A percentile compares a stretch with the other conserved stretches of the same genome.
Conservation (phyloP, 1,284 basidiomycete species). For the Pseudozyma thailandica region DNA sequence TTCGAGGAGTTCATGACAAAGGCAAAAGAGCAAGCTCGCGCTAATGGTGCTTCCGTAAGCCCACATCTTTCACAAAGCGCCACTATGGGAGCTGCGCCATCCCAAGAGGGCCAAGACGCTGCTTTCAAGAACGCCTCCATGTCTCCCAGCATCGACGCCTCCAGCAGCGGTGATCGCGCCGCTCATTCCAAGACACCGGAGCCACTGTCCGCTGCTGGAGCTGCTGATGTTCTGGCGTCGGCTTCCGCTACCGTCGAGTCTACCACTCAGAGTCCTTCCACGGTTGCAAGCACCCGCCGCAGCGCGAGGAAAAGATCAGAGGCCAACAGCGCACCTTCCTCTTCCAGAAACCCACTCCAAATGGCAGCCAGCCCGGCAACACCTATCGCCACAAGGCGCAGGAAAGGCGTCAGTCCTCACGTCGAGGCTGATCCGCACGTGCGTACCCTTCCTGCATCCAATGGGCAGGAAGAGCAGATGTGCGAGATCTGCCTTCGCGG, state of each 20-base stretch:
- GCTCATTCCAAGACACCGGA: slow-evolving; percentile 35
- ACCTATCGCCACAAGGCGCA: slow-evolving; percentile 22
- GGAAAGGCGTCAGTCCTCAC: slow-evolving; percentile 39
- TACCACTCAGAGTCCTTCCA: slow-evolving; percentile 31
- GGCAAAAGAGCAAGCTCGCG: slow-evolving; percentile 66
- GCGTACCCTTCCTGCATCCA: slow-evolving; percentile 6
- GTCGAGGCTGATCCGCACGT: slow-evolving; percentile 21
- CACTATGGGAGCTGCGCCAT: slow-evolving; percentile 16
- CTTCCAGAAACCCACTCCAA: slow-evolving; percentile 24
- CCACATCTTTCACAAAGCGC: slow-evolving; percentile 28
- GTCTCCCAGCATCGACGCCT: slow-evolving; percentile 36
- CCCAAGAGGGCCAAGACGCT: slow-evolving; percentile 8
- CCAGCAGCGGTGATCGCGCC: slow-evolving; percentile 8
- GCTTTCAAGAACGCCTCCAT: slow-evolving; percentile 16
- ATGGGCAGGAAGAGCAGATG: slow-evolving; percentile 48
- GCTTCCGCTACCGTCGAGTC: slow-evolving; percentile 17
- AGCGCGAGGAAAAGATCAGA: slow-evolving; percentile 42
- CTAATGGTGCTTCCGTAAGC: slow-evolving; percentile 23
- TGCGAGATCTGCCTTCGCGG: slow-evolving; percentile 76
- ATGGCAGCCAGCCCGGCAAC: slow-evolving; percentile 28
- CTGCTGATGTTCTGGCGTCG: slow-evolving; percentile 25
- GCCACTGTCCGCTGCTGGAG: slow-evolving; percentile 25
- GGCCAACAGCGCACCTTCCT: slow-evolving; percentile 24
- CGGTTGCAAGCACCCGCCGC: slow-evolving; percentile 32
- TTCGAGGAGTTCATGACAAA: slow-evolving; percentile 85